A percentile compares a stretch with the other conserved stretches of the same genome.
These are phyloP conservation scores for Spathaspora arborariae DNA, from an alignment of 805 yeast species.

Conservation along the genomic window DNA sequence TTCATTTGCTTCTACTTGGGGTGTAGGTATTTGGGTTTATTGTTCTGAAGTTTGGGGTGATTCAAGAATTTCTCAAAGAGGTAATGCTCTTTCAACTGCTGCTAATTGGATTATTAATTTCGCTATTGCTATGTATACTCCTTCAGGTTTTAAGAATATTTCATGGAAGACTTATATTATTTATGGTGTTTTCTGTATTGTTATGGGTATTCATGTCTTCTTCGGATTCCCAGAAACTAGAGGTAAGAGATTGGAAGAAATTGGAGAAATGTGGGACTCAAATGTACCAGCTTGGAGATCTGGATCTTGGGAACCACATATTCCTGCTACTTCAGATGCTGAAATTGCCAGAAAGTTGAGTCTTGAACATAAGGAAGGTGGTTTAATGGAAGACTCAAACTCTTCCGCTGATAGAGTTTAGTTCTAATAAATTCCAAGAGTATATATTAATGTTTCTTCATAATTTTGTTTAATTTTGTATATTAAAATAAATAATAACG, in stretches of 20 bases:
- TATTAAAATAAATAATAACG: not conserved
- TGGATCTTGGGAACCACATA: constrained; percentile 33
- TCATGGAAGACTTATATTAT: constrained; percentile 58
- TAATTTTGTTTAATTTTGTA: not conserved
- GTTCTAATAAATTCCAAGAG: not conserved
- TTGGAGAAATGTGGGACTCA: constrained; percentile 45
- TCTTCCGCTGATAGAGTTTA: not conserved
- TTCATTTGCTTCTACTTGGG: constrained; percentile 55
- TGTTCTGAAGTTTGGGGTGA: constrained; percentile 64
- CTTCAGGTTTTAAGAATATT: constrained; percentile 51
- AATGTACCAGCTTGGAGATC: constrained; percentile 41
- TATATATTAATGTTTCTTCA: not conserved
- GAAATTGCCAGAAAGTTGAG: constrained; percentile 35
- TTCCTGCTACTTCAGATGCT: constrained; percentile 38
- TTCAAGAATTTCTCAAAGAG: constrained; percentile 58
- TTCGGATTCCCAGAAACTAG: constrained; percentile 61
- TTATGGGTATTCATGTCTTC: constrained; percentile 45
- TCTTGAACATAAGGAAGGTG: constrained; percentile 31
- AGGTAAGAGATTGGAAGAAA: constrained; percentile 58
- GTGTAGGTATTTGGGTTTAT: constrained; percentile 58
- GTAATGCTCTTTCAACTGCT: constrained; percentile 64
- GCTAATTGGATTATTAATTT: constrained; percentile 70
- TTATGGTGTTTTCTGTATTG: constrained; percentile 50
- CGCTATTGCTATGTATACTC: constrained; percentile 67
- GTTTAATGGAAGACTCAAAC: constrained; percentile 8